phyloP scores from a whole-genome alignment of 352 stramenopile species.

The Pythium brassicae region DNA sequence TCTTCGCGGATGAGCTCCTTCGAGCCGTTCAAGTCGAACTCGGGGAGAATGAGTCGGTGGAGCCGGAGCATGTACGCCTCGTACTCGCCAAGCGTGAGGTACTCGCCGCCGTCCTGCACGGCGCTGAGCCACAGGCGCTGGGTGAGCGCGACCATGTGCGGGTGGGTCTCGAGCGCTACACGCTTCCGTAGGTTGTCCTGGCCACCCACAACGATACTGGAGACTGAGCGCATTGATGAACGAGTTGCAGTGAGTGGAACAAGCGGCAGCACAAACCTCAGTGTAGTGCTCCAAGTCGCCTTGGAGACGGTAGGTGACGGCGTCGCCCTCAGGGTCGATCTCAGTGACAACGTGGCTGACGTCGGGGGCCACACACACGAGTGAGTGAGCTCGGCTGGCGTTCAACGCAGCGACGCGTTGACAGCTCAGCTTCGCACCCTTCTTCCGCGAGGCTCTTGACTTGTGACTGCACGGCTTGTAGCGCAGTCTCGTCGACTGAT shows the following conservation, averaged over 20 bases:
- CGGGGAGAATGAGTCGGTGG: conserved; percentile 69
- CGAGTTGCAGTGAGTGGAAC: neutral
- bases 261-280: conserved; percentile 25
- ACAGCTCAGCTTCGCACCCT: conserved; percentile 37
- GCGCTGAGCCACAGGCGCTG: conserved; percentile 66
- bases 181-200: conserved; percentile 72
- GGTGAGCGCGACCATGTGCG: conserved; percentile 65
- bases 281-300: conserved; percentile 76
- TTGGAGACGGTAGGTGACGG: conserved; percentile 61
- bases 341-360: conserved; percentile 58
- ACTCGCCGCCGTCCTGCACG: conserved; percentile 18
- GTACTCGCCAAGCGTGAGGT: conserved; percentile 50
- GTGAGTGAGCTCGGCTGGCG: neutral
- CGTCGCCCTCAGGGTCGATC: conserved; percentile 16
- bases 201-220: neutral
- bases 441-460: conserved; percentile 59
- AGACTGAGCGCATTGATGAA: neutral
- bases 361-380: neutral
- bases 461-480: conserved; percentile 39
- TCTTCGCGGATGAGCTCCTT: conserved; percentile 63
- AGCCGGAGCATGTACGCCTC: conserved; percentile 69
- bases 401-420: neutral
- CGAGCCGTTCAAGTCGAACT: conserved; percentile 64
- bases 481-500: conserved; percentile 26
- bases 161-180: conserved; percentile 45